Evolutionary conservation across 1,284 basidiomycete species (phyloP), one percentile per base, ranked within the genome.

Genomic region (Ceratobasidium sp.): DNA sequence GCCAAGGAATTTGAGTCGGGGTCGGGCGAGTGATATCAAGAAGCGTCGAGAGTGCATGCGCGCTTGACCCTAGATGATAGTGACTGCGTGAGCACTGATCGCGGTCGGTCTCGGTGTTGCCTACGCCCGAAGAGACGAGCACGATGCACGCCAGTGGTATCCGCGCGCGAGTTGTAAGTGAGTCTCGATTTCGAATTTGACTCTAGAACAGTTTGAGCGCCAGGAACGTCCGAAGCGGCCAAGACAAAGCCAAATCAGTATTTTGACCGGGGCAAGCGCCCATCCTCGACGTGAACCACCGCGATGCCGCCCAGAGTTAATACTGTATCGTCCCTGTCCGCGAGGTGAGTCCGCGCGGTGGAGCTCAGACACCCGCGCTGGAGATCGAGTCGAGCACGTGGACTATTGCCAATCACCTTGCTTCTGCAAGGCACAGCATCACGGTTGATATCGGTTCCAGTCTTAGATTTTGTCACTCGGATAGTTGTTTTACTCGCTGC

Each of bases 71-170:
- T 61, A 37, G 37, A 24, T 61, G 13, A 37, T 37, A n/a, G n/a
- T n/a, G n/a, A 61, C 58, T n/a, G 58, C 58, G 39, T 61, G 34
- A 41, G 41, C 58, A 61, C 0, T 61, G 58, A 61, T 61, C 58
- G 58, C 58, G 43, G 58, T 61, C 58, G 27, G 39, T 37, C n/a
- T 61, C 58, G 58, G 58, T 37, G 34, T 61, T n/a, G 19, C 24
- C 58, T n/a, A 31, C 37, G 37, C 58, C 58, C 58, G 58, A 61
- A 6, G 2, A 19, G 9, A 22, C n/a, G 22, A n/a, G 37, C 22
- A 22, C 39, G 14, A n/a, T 13, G 7, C 37, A 4, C 19, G n/a
- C n/a, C 5, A 27, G n/a, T 37, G 41, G 39, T 41, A 22, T 22
- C 46, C n/a, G 58, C 19, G 19, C 14, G n/a, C 37, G 58, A 61